A percentile compares a stretch with the other conserved stretches of the same genome.
Conservation (phyloP, 23 red algal genomes). For the Gracilaria gracilis region DNA sequence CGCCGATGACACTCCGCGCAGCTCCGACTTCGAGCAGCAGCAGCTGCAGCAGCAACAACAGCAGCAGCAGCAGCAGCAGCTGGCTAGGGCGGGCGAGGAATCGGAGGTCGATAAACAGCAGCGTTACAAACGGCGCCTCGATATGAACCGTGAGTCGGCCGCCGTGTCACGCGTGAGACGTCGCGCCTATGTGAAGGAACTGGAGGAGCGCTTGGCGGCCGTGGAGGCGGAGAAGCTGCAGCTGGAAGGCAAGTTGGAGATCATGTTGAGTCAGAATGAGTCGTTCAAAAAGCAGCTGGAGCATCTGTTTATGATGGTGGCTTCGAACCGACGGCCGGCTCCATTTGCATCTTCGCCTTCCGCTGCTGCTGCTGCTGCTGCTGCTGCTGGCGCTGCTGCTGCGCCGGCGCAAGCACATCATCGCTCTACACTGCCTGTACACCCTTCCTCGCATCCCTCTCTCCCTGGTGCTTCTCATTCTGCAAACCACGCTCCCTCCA, state of each 20-base stretch:
- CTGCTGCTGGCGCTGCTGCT: too few relatives aligned
- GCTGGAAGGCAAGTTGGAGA: constrained; percentile 66
- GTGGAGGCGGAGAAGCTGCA: constrained; percentile 80
- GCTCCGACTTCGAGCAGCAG: not conserved
- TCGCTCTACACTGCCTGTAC: not conserved
- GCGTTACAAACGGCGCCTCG: constrained; percentile 69
- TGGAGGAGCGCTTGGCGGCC: constrained; percentile 65
- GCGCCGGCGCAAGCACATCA: not conserved
- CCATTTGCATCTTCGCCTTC: not conserved
- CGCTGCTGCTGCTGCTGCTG: too few relatives aligned
- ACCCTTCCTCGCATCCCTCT: not conserved
- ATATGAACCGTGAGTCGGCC: constrained; percentile 81
- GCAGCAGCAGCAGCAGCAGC: not conserved
- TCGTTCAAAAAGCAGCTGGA: constrained; percentile 65
- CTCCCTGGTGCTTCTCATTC: not conserved
- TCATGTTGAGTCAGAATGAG: constrained; percentile 65
- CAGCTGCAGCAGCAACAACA: too few relatives aligned
- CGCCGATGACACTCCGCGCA: not conserved
- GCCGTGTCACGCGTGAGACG: constrained; percentile 76
- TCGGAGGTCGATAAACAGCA: constrained; percentile 42
- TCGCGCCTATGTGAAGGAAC: constrained; percentile 67
- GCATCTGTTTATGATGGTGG: constrained; percentile 57
- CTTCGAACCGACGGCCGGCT: not conserved
- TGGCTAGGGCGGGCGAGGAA: constrained; percentile 12
- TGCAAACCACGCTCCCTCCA: not conserved